Evolutionary conservation across 2,329 filamentous ascomycete genomes (phyloP).

Genomic region (Rhexocercosporidium sp.): DNA sequence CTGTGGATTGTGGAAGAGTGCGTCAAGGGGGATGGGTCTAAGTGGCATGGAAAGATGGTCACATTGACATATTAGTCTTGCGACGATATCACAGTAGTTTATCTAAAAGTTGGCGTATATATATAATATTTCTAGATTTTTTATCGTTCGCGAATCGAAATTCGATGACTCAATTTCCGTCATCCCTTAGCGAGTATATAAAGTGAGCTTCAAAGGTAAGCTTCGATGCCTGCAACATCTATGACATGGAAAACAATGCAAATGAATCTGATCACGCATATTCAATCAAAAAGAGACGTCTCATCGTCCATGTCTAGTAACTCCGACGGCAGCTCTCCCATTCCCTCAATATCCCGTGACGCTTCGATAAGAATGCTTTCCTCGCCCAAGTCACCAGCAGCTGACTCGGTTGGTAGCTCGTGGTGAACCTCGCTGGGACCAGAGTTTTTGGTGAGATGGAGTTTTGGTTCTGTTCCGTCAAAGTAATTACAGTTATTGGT

Average conservation of each 20-base stretch:
- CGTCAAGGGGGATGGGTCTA: slow-evolving; percentile 23
- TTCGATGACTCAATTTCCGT: neutral
- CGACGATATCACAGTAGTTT: neutral
- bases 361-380: slow-evolving; percentile 1
- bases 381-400: too few species aligned
- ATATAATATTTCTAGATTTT: neutral
- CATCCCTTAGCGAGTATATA: neutral
- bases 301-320: too few species aligned
- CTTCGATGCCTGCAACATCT: too few species aligned
- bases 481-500: too few species aligned
- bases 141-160: neutral
- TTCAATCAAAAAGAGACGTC: slow-evolving; percentile 11
- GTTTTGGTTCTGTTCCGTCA: too few species aligned
- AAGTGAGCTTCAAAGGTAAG: neutral
- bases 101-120: too few species aligned
- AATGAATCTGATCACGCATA: too few species aligned
- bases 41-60: slow-evolving; percentile 27
- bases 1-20: slow-evolving; percentile 41
- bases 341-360: neutral
- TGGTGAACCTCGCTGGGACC: too few species aligned
- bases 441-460: too few species aligned
- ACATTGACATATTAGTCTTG: slow-evolving; percentile 22
- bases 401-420: too few species aligned
- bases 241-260: too few species aligned
- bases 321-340: slow-evolving; percentile 8